These are phyloP conservation scores for Schizochytrium sp. DNA, from an alignment of 108 stramenopile species.

Conservation along the genomic window DNA sequence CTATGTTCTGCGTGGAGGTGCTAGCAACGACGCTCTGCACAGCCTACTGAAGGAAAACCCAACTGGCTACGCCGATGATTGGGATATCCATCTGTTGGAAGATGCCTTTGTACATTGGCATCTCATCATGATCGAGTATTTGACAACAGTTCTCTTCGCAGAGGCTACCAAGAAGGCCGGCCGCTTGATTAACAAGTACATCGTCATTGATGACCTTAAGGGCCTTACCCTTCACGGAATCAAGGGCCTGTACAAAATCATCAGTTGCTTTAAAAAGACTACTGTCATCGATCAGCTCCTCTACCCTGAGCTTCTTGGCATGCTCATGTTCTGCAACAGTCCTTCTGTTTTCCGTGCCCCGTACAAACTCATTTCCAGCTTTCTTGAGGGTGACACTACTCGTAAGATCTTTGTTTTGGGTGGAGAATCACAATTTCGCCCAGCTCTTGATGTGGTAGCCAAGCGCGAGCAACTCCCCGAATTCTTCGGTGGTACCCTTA, in stretches of 20 bases:
- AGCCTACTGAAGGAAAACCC: background rate
- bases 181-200: slow-evolving; percentile 49
- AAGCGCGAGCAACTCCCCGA: background rate
- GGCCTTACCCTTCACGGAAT: slow-evolving; percentile 17
- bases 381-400: slow-evolving; percentile 20
- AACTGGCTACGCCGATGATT: slow-evolving; percentile 16
- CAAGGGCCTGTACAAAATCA: slow-evolving; percentile 21
- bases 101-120: slow-evolving; percentile 50
- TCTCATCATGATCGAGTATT: slow-evolving; percentile 58
- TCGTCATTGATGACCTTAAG: slow-evolving; percentile 58
- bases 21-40: slow-evolving; percentile 53
- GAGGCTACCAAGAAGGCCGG: slow-evolving; percentile 42
- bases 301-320: slow-evolving; percentile 38
- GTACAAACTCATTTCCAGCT: slow-evolving; percentile 24
- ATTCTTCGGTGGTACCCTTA: slow-evolving; percentile 41
- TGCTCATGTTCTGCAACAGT: slow-evolving; percentile 4
- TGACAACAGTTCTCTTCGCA: slow-evolving; percentile 8
- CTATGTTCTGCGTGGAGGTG: slow-evolving; percentile 41
- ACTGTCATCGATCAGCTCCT: slow-evolving; percentile 39
- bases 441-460: slow-evolving; percentile 4
- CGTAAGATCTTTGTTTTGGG: slow-evolving; percentile 46
- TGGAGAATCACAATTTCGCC: background rate
- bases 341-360: slow-evolving; percentile 38
- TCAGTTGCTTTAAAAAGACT: slow-evolving; percentile 39
- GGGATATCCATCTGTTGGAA: background rate